Conservation (phyloP, 2,329 filamentous ascomycete genomes). For the Fusarium nurragi region DNA sequence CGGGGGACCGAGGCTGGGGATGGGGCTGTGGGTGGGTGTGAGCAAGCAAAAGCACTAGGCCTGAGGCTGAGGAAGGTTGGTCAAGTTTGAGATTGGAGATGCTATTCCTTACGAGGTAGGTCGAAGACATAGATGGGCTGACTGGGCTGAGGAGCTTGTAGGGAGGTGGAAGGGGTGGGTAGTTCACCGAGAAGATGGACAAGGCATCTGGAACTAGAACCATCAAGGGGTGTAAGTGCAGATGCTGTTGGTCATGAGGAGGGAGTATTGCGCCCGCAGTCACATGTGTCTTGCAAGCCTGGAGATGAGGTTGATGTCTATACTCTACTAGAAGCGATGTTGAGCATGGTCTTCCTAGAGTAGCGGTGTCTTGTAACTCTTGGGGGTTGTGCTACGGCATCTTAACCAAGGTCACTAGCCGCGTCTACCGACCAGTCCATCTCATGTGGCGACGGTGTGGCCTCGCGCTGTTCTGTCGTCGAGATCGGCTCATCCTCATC, state of each 20-base stretch:
- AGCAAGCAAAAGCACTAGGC: conserved; percentile 2
- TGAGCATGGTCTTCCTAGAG: background rate
- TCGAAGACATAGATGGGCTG: background rate
- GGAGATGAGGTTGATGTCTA: conserved; percentile 8
- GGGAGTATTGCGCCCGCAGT: conserved; percentile 8
- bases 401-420: background rate
- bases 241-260: conserved; percentile 6
- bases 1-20: conserved; percentile 1
- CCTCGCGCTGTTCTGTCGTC: background rate
- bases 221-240: conserved; percentile 15
- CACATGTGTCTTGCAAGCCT: conserved; percentile 7
- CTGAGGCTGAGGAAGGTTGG: conserved; percentile 8
- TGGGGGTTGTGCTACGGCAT: background rate
- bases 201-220: conserved; percentile 1
- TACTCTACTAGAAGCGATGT: conserved; percentile 9
- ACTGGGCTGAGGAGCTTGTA: background rate
- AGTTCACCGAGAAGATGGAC: background rate
- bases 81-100: conserved; percentile 19
- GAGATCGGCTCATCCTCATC: background rate
- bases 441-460: background rate
- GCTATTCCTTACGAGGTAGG: conserved; percentile 28
- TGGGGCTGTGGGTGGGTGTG: conserved; percentile 2
- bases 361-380: conserved; percentile 3
- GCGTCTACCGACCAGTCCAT: background rate
- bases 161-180: background rate